Percentiles rank a stretch among this genome's conserved stretches.
Conservation (phyloP, 2,329 filamentous ascomycete genomes). For the Trichoderma oligosporum region DNA sequence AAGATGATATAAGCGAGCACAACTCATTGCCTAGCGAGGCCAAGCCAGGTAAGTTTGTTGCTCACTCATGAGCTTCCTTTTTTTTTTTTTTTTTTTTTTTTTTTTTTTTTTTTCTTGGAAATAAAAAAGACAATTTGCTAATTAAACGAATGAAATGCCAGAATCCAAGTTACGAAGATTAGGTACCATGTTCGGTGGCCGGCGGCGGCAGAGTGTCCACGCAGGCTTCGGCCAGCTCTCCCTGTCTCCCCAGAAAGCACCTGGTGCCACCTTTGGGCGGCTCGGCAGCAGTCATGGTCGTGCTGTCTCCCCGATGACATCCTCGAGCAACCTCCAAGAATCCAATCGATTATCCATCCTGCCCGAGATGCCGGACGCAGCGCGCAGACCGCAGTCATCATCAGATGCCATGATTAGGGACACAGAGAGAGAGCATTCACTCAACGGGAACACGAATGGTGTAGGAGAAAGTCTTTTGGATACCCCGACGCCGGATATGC, state of each 20-base stretch:
- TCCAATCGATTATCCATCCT: constrained; percentile 54
- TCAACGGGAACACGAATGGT: constrained; percentile 42
- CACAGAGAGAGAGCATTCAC: constrained; percentile 20
- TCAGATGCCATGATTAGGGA: constrained; percentile 27
- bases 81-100: no score
- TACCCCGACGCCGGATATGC: constrained; percentile 26
- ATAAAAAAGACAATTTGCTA: neutral
- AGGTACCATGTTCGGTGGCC: constrained; percentile 63
- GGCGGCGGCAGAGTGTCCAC: constrained; percentile 64
- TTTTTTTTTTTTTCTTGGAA: no score
- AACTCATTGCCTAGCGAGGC: constrained; percentile 31
- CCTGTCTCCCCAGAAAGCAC: constrained; percentile 49
- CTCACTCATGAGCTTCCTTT: no score
- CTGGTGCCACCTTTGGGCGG: constrained; percentile 54
- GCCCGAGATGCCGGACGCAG: constrained; percentile 51
- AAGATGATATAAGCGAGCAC: constrained; percentile 43
- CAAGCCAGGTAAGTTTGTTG: constrained; percentile 35
- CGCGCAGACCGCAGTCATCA: constrained; percentile 26
- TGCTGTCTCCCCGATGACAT: constrained; percentile 53
- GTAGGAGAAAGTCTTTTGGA: constrained; percentile 33
- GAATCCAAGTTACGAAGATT: constrained; percentile 60
- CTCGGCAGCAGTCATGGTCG: constrained; percentile 61
- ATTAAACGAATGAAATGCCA: constrained; percentile 10
- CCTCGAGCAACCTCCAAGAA: constrained; percentile 57
- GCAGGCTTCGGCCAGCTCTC: constrained; percentile 53